phyloP scores from a whole-genome alignment of 140 eudicot species.

The Bidens hawaiensis region DNA sequence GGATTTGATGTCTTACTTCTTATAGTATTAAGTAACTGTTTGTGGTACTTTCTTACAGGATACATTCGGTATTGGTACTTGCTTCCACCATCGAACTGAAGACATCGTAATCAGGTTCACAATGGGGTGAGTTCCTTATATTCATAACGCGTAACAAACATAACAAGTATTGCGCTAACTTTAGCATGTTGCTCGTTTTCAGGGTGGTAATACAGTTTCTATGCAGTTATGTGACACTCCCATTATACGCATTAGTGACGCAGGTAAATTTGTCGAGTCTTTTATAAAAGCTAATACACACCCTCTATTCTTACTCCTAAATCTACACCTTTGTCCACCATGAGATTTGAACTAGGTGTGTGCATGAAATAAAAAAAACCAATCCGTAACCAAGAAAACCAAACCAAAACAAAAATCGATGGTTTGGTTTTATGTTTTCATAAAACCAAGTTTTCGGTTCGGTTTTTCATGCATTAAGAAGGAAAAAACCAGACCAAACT shows the following conservation, averaged over 20 bases:
- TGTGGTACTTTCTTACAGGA: constrained; percentile 29
- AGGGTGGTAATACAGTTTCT: constrained; percentile 56
- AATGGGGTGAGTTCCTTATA: constrained; percentile 52
- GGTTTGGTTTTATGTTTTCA: no score
- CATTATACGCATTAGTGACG: constrained; percentile 67
- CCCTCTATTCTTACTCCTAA: no score
- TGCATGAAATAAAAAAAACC: no score
- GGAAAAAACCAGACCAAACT: no score
- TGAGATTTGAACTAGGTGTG: no score
- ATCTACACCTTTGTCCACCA: no score
- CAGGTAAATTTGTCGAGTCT: constrained; percentile 37
- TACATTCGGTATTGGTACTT: constrained; percentile 41
- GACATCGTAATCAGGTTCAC: constrained; percentile 48
- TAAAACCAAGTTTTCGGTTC: no score
- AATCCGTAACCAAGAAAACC: no score
- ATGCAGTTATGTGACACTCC: constrained; percentile 76
- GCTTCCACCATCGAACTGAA: constrained; percentile 46
- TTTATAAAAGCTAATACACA: no score
- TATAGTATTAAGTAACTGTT: background rate
- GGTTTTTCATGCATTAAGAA: no score
- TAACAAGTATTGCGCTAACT: constrained; percentile 22
- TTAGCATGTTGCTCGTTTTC: background rate
- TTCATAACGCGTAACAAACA: background rate
- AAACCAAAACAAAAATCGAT: no score
- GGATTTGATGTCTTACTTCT: background rate